Base-by-base conservation (phyloP, 139 green algal genomes). In the Edaphochlamys debaryana region DNA sequence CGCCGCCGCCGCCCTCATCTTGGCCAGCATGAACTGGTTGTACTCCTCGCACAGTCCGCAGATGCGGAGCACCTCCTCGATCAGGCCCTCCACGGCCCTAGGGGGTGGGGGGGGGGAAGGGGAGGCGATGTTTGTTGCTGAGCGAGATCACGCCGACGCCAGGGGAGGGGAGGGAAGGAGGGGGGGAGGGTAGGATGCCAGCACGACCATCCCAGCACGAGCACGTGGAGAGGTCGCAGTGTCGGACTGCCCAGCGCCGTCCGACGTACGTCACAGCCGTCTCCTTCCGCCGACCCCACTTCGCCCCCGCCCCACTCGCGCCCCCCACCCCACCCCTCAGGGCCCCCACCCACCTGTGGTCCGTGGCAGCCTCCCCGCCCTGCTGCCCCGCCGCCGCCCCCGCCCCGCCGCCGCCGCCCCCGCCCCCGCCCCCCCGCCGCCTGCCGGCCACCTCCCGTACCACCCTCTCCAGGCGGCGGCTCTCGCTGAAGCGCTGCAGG, bases 31-130 rank as follows among this genome's bases (percentile, higher is more conserved):
- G 90, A 95, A 98, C 78, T 89, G 76, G 50, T 92, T 96, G 92
- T 98, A 99, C 90, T 99, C 96, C 91, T 99, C 95, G 54, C 91
- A 92, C 69, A 92, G 82, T 67, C 92, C 88, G 80, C 86, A 91
- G 66, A 98, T 85, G 60, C 93, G 69, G 48, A 98, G 85, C 72
- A 98, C 82, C 84, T 98, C 95, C 66, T 96, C 91, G 54, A 98
- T 74, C 32, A 89, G 90, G 0, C 34, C 76, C 80, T 98, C 95
- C 67, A 98, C 88, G 67, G 75, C 75, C 75, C 75, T 50, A 60
- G 19, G 93, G 62, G 34, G 2, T 29, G 22, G n/a, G 36, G n/a
- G 7, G 9, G n/a, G 58, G 19, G 58, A 36, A 66, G 29, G 58
- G 22, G 2, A 9, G 27, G 58, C 20, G 29, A 48, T 27, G 37